Evolutionary conservation across 768 basidiomycete species (phyloP), one percentile per base, ranked within the genome.

Genomic region (Crucibulum laeve): DNA sequence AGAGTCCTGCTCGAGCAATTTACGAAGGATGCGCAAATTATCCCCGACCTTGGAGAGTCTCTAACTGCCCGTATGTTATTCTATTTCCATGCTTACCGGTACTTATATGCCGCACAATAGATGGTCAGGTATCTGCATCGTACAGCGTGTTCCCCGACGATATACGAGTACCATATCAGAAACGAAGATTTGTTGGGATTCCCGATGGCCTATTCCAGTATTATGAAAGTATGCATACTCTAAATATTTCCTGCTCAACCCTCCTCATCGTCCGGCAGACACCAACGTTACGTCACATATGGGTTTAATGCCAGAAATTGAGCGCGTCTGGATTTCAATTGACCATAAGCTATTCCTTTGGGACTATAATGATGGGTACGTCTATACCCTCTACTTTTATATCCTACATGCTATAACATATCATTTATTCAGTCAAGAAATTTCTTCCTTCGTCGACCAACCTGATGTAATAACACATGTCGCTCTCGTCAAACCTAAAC

Each of bases 351-450:
- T 99, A 25, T 90, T 96, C 56, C 69, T 99, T 18, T 98, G 96
- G 96, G 92, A 99, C 63, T 99, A 96, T 60, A 69, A 83, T 25
- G 89, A 95, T 53, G 91, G 92, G 94, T 95, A 52, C 44, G 86
- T 70, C 32, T 13, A 36, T 40, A 22, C 33, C 47, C 26, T 26
- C 8, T 23, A 28, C 11, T 38, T 23, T 25, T 30, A 32, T 28
- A 25, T 30, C 21, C 36, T 30, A 14, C n/a, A 21, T 4, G 30
- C 42, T 10, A 40, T 33, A 18, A 41, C 32, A 18, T 25, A 45
- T 44, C 34, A n/a, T n/a, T n/a, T n/a, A n/a, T 50, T 7, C 51
- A 87, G 92, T n/a, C 84, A 88, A 62, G 91, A 93, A 60, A 84
- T 96, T 51, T 85, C 78, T 51, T 90, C 90, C n/a, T 95, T 88